Base-by-base conservation (phyloP, 768 basidiomycete genomes). In the Leccinum obscurum region DNA sequence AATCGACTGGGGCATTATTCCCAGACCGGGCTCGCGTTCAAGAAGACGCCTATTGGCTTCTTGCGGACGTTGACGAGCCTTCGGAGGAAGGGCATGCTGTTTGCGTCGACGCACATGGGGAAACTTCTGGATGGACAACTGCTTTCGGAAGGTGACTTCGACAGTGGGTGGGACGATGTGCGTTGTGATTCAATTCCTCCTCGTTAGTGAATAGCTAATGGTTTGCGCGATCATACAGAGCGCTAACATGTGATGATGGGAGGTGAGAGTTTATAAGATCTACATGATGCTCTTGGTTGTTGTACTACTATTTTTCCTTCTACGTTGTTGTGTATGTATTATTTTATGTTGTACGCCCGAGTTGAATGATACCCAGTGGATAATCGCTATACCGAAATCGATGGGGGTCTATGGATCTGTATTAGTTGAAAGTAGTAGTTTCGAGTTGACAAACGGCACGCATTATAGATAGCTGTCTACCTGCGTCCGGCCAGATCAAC, bases 1-100 rank as follows among this genome's bases (percentile, higher is more conserved):
- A 24, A 54, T 37, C 52, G 52, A 37, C 34, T 3, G 15, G 26
- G 13, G n/a, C 48, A 24, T 17, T 17, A 39, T 39, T 22, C 52
- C 20, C 5, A 34, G 32, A n/a, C 10, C 4, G 14, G 39, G 5
- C 6, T 3, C 55, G 60, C 70, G 11, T 78, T 80, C 70, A 56
- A 62, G 22, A n/a, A 57, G 24, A 77, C 73, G 48, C 79, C 77
- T 2, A 2, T 50, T 0, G 1, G 13, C 11, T 49, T 24, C 20
- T 1, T 49, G 3, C 8, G 48, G 24, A 49, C 48, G 20, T 49
- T 49, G 24, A 49, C 7, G 11, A 24, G 48, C 14, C 48, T 49
- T 26, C 48, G 48, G 3, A 49, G 48, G 24, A 49, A 22, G 22
- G 48, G 48, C 24, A 26, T 49, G 24, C 24, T 13, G 6, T 49